Percentiles rank a stretch among this genome's conserved stretches.
Conservation (phyloP, 2,329 filamentous ascomycete genomes). For the Diaporthe batatas region DNA sequence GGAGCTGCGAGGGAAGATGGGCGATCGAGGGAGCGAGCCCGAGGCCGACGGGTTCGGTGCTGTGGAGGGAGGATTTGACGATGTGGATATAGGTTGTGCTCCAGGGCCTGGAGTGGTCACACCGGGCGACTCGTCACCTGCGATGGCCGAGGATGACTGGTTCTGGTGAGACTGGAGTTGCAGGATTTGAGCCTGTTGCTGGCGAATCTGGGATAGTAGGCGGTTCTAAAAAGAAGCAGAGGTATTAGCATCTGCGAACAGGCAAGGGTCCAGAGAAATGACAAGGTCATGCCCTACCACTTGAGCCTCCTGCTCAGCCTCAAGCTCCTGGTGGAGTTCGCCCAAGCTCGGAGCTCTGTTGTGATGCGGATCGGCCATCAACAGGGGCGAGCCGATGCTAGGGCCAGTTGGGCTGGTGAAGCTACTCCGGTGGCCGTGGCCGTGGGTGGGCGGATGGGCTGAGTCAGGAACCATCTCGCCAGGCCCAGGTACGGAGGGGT, state of each 20-base stretch:
- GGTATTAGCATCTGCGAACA: neutral
- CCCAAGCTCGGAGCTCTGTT: constrained; percentile 78
- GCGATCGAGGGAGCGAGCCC: constrained; percentile 65
- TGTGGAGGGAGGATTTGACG: constrained; percentile 52
- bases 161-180: constrained; percentile 64
- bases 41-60: constrained; percentile 53
- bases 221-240: constrained; percentile 68
- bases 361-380: constrained; percentile 69
- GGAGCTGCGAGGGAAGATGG: constrained; percentile 66
- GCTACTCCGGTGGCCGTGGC: constrained; percentile 50
- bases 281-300: constrained; percentile 65
- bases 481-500: constrained; percentile 75
- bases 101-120: constrained; percentile 43
- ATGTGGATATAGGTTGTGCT: constrained; percentile 36
- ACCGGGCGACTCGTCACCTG: constrained; percentile 56
- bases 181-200: constrained; percentile 79
- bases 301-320: constrained; percentile 83
- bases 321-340: constrained; percentile 83
- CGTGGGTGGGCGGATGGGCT: constrained; percentile 47
- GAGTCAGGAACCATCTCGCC: constrained; percentile 74
- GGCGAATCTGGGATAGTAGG: constrained; percentile 80
- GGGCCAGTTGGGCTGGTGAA: constrained; percentile 45
- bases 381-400: constrained; percentile 52
- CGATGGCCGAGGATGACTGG: constrained; percentile 52
- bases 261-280: too few relatives aligned